phyloP scores from a whole-genome alignment of 305 asterid genomes.

The Fraxinus baroniana region DNA sequence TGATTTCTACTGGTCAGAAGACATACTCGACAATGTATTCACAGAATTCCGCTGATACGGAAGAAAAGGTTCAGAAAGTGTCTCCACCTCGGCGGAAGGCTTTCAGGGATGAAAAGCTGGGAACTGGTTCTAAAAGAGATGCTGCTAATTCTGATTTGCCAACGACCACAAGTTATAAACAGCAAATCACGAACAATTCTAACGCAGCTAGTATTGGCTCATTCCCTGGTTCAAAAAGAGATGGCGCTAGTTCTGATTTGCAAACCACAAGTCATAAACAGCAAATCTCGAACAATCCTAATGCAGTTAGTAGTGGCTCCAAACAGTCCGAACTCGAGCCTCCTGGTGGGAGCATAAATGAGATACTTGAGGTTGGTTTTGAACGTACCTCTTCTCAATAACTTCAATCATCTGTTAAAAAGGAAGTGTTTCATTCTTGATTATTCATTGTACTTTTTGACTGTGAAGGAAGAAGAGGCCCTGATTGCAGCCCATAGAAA shows the following conservation, averaged over 20 bases:
- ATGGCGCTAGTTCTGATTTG: background rate
- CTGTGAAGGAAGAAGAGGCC: slow-evolving; percentile 88
- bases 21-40: slow-evolving; percentile 37
- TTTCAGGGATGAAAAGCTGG: slow-evolving; percentile 64
- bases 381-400: background rate
- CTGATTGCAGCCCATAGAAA: slow-evolving; percentile 93
- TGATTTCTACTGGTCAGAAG: slow-evolving; percentile 56
- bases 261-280: slow-evolving; percentile 28
- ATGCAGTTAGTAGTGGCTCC: slow-evolving; percentile 34
- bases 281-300: slow-evolving; percentile 33
- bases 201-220: slow-evolving; percentile 36
- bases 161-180: slow-evolving; percentile 27
- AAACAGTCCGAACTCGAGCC: slow-evolving; percentile 47
- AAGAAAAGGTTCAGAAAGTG: slow-evolving; percentile 80
- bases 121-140: slow-evolving; percentile 51
- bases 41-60: slow-evolving; percentile 56
- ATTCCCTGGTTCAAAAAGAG: background rate
- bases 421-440: slow-evolving; percentile 3
- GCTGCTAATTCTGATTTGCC: slow-evolving; percentile 1
- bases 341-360: slow-evolving; percentile 66
- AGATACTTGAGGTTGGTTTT: slow-evolving; percentile 79
- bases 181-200: slow-evolving; percentile 33
- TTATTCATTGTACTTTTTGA: slow-evolving; percentile 15
- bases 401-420: background rate
- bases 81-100: slow-evolving; percentile 84